A percentile compares a stretch with the other conserved stretches of the same genome.
These are phyloP conservation scores for Aspergillus ustus DNA, from an alignment of 2,329 filamentous ascomycete species.

Conservation along the genomic window DNA sequence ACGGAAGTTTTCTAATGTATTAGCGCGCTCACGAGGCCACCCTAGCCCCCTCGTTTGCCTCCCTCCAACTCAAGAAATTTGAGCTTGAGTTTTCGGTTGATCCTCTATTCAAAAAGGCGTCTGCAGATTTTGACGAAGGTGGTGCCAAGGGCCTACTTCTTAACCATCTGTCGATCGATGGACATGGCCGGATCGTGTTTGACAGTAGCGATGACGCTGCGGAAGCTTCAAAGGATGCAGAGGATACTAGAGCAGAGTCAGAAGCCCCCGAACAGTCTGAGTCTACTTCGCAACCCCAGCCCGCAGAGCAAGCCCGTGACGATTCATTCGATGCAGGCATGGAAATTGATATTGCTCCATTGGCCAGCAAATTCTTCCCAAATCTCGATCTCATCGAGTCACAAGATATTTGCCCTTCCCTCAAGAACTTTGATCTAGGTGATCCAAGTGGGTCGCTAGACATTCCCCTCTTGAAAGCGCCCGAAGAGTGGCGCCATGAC, in stretches of 20 bases:
- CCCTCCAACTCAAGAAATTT: conserved; percentile 93
- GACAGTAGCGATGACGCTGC: conserved; percentile 90
- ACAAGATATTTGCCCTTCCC: conserved; percentile 90
- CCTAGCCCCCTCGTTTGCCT: conserved; percentile 82
- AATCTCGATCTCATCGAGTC: conserved; percentile 76
- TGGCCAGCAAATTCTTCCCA: conserved; percentile 84
- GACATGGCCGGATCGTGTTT: conserved; percentile 90
- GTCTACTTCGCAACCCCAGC: conserved; percentile 28
- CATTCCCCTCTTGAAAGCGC: conserved; percentile 87
- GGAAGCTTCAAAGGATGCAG: conserved; percentile 51
- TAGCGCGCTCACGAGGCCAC: conserved; percentile 91
- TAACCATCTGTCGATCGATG: conserved; percentile 96
- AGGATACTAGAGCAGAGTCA: conserved; percentile 43
- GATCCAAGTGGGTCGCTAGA: conserved; percentile 83
- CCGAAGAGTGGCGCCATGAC: conserved; percentile 81
- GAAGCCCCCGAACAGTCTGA: conserved; percentile 50
- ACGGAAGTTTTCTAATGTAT: conserved; percentile 47
- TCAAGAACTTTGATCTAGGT: conserved; percentile 92
- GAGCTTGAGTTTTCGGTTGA: conserved; percentile 96
- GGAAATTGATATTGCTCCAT: conserved; percentile 76
- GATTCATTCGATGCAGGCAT: conserved; percentile 57
- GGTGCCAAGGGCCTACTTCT: conserved; percentile 93
- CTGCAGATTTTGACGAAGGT: conserved; percentile 97
- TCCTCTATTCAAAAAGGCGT: conserved; percentile 98
- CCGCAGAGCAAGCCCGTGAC: conserved; percentile 38